These are phyloP conservation scores for Hypsizygus ulmarius DNA, from an alignment of 1,284 basidiomycete genomes.

Conservation along the genomic window DNA sequence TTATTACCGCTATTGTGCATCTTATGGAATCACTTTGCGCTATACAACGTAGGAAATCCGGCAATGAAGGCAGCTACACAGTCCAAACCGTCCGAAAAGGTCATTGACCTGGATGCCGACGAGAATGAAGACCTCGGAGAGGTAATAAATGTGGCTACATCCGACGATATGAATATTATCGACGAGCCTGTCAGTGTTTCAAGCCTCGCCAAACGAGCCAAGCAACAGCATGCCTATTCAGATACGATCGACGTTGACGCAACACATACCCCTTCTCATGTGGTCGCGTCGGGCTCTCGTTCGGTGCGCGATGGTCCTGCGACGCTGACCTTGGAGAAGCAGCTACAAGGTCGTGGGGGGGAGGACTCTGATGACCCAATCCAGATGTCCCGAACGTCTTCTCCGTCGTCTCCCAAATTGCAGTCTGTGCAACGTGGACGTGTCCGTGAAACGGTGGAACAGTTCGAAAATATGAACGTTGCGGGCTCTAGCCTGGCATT, in stretches of 20 bases:
- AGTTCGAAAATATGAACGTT: slow-evolving; percentile 1
- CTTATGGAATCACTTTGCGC: too few species aligned
- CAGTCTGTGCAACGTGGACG: neutral
- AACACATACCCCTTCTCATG: neutral
- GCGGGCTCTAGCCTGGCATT: neutral
- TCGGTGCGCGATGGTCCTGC: slow-evolving; percentile 14
- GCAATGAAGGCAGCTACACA: too few species aligned
- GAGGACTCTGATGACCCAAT: slow-evolving; percentile 15
- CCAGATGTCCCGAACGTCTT: slow-evolving; percentile 1
- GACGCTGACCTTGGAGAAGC: slow-evolving; percentile 12
- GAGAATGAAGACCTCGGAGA: slow-evolving; percentile 13
- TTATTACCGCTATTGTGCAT: too few species aligned
- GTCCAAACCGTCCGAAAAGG: neutral
- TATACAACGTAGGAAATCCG: too few species aligned
- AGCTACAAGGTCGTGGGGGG: neutral
- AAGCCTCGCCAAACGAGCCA: neutral
- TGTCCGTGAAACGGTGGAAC: slow-evolving; percentile 5
- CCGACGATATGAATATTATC: slow-evolving; percentile 10
- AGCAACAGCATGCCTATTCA: neutral
- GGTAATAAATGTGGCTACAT: neutral
- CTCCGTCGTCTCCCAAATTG: neutral
- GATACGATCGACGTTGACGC: slow-evolving; percentile 1
- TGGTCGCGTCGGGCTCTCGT: slow-evolving; percentile 3
- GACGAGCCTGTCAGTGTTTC: neutral
- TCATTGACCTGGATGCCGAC: slow-evolving; percentile 9